phyloP scores from a whole-genome alignment of 495 filamentous ascomycete genomes.

The Ascobolus immersus region DNA sequence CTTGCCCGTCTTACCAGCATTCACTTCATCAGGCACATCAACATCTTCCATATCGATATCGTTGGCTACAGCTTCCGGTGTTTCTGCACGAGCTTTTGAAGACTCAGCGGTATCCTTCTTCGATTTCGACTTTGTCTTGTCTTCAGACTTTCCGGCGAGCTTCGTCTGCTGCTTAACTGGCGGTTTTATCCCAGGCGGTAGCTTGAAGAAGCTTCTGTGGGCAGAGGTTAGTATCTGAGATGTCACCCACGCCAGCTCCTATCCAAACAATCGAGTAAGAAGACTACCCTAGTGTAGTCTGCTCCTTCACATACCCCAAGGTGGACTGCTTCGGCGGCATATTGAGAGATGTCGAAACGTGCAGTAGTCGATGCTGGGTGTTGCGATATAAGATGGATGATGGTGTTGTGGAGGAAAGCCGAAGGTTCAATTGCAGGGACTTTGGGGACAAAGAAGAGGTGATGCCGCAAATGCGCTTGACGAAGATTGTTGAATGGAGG shows the following conservation, averaged over 20 bases:
- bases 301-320: constrained; percentile 71
- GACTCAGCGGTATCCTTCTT: constrained; percentile 16
- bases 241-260: background rate
- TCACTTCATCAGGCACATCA: background rate
- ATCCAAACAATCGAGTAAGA: constrained; percentile 2
- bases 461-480: no score
- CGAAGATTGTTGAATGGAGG: no score
- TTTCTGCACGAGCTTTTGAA: constrained; percentile 10
- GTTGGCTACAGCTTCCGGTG: constrained; percentile 6
- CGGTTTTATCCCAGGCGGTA: constrained; percentile 26
- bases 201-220: constrained; percentile 44
- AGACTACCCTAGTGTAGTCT: constrained; percentile 56
- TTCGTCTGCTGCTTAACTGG: constrained; percentile 48
- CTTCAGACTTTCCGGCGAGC: constrained; percentile 1
- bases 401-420: no score
- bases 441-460: no score
- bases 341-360: no score
- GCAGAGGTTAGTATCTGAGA: constrained; percentile 5
- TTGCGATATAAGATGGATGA: no score
- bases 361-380: no score
- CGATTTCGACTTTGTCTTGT: constrained; percentile 13
- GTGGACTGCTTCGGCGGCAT: constrained; percentile 59
- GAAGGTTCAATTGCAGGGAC: no score
- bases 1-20: constrained; percentile 1
- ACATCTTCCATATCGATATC: constrained; percentile 5